Evolutionary conservation across 192 early-diverging fungal genomes (phyloP), one percentile per base, ranked within the genome.

Genomic region (Polychytrium aggregatum): DNA sequence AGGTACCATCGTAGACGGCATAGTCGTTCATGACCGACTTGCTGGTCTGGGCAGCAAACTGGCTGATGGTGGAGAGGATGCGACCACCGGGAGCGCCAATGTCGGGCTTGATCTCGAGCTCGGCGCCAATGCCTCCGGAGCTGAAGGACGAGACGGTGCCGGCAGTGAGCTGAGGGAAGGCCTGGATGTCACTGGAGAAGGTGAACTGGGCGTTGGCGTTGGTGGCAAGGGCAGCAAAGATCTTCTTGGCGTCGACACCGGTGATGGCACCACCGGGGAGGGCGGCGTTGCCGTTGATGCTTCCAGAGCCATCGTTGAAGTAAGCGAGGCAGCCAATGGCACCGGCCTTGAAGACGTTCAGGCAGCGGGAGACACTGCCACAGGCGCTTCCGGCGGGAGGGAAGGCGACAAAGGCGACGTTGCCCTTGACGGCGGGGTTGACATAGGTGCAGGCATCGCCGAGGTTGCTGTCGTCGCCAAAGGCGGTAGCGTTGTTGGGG

Each of bases 121-220:
- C 76, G 27, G 67, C 67, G 36, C 72, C 79, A 0, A 84, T 77
- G 18, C 91, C 91, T 53, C 73, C 73, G 21, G 82, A 83, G 9
- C 83, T 84, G 50, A 85, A 89, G 33, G 44, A 41, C 16, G 87
- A 88, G 5, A 87, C 56, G 27, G 64, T 79, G 30, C 78, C 78
- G 27, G 73, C 81, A 7, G 71, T 53, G n/a, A n/a, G n/a, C n/a
- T n/a, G n/a, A n/a, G n/a, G n/a, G n/a, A n/a, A n/a, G n/a, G n/a
- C n/a, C 0, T 67, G 58, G 44, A 75, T 67, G 13, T 35, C 46
- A 24, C 62, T 50, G 20, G 72, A 71, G 24, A 78, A 76, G 6
- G 53, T 48, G 16, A 81, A 48, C 0, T 56, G 59, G 41, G 50
- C 46, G 30, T 24, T 44, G 37, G 53, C 53, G 41, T 55, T 51